Percentiles rank a stretch among this genome's conserved stretches.
These are phyloP conservation scores for Solanum sitiens DNA, from an alignment of 257 asterid genomes.

Conservation along the genomic window DNA sequence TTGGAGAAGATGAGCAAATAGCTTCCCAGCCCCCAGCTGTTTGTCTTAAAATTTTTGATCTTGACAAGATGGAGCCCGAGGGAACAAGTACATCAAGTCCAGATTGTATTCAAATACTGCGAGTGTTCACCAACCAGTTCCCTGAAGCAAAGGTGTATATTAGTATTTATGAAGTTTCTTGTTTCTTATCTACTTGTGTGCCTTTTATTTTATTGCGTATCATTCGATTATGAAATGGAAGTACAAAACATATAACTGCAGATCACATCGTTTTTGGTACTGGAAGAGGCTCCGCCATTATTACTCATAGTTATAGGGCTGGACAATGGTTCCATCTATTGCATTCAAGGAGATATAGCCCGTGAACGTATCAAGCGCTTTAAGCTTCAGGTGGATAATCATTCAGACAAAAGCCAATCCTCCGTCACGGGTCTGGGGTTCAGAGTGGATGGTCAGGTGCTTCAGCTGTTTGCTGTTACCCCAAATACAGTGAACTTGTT, in stretches of 20 bases:
- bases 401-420: slow-evolving; percentile 26
- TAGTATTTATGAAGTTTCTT: not conserved
- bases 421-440: slow-evolving; percentile 78
- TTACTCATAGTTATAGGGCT: slow-evolving; percentile 83
- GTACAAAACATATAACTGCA: slow-evolving; percentile 15
- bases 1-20: slow-evolving; percentile 88
- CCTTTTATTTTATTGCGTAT: not conserved
- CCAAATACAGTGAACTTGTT: slow-evolving; percentile 85
- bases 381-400: slow-evolving; percentile 62
- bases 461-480: slow-evolving; percentile 79
- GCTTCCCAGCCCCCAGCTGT: slow-evolving; percentile 52
- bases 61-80: slow-evolving; percentile 75
- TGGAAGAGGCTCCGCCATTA: slow-evolving; percentile 96
- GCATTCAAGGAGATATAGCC: slow-evolving; percentile 96
- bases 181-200: not conserved
- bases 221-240: not conserved
- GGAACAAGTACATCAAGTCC: slow-evolving; percentile 70
- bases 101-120: slow-evolving; percentile 75
- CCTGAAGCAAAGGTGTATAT: slow-evolving; percentile 76
- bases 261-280: slow-evolving; percentile 75
- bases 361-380: slow-evolving; percentile 96
- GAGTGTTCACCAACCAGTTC: slow-evolving; percentile 76
- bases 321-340: slow-evolving; percentile 80
- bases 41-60: slow-evolving; percentile 82
- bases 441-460: slow-evolving; percentile 80